phyloP scores from a whole-genome alignment of 441 rosid species.

The Corymbia citriodora region DNA sequence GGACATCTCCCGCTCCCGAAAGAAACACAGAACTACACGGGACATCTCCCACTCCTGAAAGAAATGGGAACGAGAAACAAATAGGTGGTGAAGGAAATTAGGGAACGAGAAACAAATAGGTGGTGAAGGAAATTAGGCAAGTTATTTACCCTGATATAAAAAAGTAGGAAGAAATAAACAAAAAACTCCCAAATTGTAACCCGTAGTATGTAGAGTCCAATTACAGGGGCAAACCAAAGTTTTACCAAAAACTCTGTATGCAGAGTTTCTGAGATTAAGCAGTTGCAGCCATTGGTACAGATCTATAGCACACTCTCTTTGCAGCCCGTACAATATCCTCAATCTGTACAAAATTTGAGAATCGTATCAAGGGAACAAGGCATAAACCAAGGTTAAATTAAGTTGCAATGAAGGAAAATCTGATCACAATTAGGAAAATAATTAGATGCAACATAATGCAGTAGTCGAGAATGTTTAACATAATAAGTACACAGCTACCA shows the following conservation, averaged over 20 bases:
- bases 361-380: not conserved
- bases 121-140: not conserved
- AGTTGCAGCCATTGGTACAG: slow-evolving; percentile 40
- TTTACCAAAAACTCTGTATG: not conserved
- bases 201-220: not conserved
- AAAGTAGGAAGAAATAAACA: not conserved
- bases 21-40: not conserved
- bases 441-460: not conserved
- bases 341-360: slow-evolving; percentile 29
- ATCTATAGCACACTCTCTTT: slow-evolving; percentile 72
- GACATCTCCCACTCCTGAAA: not conserved
- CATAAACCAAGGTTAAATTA: not conserved
- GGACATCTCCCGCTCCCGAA: too few relatives aligned
- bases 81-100: not conserved
- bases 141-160: not conserved
- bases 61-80: not conserved
- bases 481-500: not conserved
- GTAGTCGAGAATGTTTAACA: not conserved
- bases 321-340: slow-evolving; percentile 78
- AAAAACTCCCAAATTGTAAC: not conserved
- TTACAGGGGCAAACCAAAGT: not conserved
- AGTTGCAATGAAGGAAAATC: not conserved
- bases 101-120: not conserved
- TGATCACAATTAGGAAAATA: not conserved
- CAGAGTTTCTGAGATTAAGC: slow-evolving; percentile 16